These are phyloP conservation scores for Fusarium pseudocircinatum DNA, from an alignment of 2,329 filamentous ascomycete species.

Conservation along the genomic window DNA sequence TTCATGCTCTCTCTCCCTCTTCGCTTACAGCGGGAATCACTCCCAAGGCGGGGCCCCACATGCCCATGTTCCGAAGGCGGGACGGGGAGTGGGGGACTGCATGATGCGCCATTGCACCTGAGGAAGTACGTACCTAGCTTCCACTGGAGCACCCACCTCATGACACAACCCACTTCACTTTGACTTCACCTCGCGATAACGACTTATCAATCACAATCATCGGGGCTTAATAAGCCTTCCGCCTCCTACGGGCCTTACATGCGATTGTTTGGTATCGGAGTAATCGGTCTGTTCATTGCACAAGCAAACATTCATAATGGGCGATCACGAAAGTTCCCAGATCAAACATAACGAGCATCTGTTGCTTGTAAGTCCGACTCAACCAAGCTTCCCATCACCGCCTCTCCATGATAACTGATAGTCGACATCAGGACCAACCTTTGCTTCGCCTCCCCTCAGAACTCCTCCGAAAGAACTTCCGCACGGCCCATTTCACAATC, in stretches of 20 bases:
- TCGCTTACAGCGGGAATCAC: conserved; percentile 21
- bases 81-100: conserved; percentile 2
- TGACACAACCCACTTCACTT: conserved; percentile 21
- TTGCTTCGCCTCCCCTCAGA: conserved; percentile 93
- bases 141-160: conserved; percentile 9
- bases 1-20: not conserved
- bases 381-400: not conserved
- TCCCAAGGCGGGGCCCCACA: conserved; percentile 20
- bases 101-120: not conserved
- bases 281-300: not conserved
- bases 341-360: conserved; percentile 80
- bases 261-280: not conserved
- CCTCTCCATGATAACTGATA: conserved; percentile 7
- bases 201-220: conserved; percentile 30
- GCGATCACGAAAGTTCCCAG: conserved; percentile 69
- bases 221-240: not conserved
- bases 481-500: conserved; percentile 79
- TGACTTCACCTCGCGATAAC: conserved; percentile 34
- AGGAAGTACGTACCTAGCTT: not conserved
- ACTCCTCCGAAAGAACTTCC: conserved; percentile 93
- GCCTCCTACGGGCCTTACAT: not conserved
- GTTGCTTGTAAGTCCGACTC: conserved; percentile 65
- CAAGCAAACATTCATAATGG: conserved; percentile 56
- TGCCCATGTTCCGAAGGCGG: conserved; percentile 17
- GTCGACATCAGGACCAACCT: conserved; percentile 80